These are phyloP conservation scores for Mollisia scopiformis DNA, from an alignment of 2,329 filamentous ascomycete species.

Conservation along the genomic window DNA sequence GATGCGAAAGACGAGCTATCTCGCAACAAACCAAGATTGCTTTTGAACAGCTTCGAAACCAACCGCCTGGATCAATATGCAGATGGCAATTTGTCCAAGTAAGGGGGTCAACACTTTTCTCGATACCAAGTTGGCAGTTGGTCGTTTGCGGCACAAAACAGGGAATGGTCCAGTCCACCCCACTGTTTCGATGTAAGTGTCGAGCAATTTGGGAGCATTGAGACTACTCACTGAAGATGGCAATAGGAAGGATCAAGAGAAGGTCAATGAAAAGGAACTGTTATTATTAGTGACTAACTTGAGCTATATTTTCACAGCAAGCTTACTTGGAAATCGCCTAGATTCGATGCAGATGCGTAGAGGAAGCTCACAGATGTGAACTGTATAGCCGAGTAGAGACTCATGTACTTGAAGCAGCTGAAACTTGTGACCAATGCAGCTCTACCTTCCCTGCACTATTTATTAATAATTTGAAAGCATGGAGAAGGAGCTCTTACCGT, in stretches of 20 bases:
- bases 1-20: not conserved
- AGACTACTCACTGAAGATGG: conserved; percentile 76
- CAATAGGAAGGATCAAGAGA: conserved; percentile 89
- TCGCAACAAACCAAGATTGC: conserved; percentile 70
- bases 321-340: conserved; percentile 86
- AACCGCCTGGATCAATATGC: conserved; percentile 74
- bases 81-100: conserved; percentile 84
- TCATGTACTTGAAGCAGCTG: conserved; percentile 99
- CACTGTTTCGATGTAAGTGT: conserved; percentile 66
- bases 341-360: conserved; percentile 89
- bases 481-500: conserved; percentile 50
- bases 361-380: conserved; percentile 97
- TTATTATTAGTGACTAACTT: conserved; percentile 9
- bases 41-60: conserved; percentile 74
- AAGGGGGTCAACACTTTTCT: conserved; percentile 89
- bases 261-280: conserved; percentile 94
- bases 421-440: conserved; percentile 97
- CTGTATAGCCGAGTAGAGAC: conserved; percentile 97
- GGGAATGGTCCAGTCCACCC: conserved; percentile 90
- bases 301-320: not conserved
- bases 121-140: conserved; percentile 89
- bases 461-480: conserved; percentile 15
- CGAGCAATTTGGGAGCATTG: not conserved
- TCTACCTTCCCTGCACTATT: conserved; percentile 70
- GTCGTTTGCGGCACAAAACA: conserved; percentile 78